A percentile compares a stretch with the other conserved stretches of the same genome.
phyloP scores from a whole-genome alignment of 2,329 filamentous ascomycete genomes.

The Lasiodiplodia citricola region DNA sequence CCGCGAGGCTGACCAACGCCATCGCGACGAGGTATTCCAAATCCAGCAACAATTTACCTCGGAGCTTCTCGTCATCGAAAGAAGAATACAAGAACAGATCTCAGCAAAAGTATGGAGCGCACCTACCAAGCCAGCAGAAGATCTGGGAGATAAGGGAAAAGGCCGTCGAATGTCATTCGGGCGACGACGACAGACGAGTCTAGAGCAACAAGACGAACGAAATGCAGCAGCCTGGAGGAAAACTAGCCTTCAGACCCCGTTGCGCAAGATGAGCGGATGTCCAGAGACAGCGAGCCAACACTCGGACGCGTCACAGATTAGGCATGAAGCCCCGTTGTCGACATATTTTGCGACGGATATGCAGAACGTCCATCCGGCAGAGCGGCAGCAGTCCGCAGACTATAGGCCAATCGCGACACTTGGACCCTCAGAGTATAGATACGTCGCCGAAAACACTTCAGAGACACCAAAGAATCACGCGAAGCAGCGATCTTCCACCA shows the following conservation, averaged over 20 bases:
- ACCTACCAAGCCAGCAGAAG: neutral
- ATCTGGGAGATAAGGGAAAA: neutral
- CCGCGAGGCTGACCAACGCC: neutral
- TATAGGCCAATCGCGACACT: neutral
- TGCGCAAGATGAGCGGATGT: neutral
- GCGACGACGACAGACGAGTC: neutral
- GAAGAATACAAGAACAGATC: slow-evolving; percentile 8
- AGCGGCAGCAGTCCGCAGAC: neutral
- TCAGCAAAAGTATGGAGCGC: neutral
- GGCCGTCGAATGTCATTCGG: neutral
- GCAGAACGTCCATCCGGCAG: neutral
- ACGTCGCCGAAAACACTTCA: neutral
- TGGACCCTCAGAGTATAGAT: neutral
- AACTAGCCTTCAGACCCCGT: neutral
- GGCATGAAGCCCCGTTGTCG: neutral
- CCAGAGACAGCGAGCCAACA: too few relatives aligned
- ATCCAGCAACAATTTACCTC: slow-evolving; percentile 5
- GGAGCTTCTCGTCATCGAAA: neutral
- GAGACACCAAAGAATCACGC: neutral
- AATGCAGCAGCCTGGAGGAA: neutral
- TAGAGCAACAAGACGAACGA: neutral
- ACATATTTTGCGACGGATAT: neutral
- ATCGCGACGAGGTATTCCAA: slow-evolving; percentile 4
- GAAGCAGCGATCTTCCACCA: neutral
- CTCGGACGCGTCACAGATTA: neutral